Conservation (phyloP, 495 filamentous ascomycete genomes). For the Halenospora varia region DNA sequence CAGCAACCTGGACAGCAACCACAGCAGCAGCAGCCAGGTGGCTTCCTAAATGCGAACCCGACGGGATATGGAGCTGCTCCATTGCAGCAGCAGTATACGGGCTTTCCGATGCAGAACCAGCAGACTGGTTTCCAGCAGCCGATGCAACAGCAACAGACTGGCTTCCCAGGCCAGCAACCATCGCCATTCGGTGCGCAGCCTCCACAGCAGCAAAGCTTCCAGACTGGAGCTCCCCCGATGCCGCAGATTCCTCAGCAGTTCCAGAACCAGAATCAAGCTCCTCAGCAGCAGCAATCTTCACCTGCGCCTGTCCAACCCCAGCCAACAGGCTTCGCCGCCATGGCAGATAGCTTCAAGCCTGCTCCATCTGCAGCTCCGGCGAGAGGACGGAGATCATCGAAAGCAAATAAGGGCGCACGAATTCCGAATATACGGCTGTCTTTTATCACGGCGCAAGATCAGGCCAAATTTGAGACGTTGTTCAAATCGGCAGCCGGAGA, state of each 20-base stretch:
- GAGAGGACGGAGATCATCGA: conserved; percentile 37
- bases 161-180: conserved; percentile 35
- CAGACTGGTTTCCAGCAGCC: conserved; percentile 43
- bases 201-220: conserved; percentile 41
- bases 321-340: conserved; percentile 69
- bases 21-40: conserved; percentile 54
- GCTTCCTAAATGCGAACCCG: conserved; percentile 54
- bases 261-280: conserved; percentile 27
- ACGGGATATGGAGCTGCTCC: conserved; percentile 55
- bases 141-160: conserved; percentile 39
- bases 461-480: conserved; percentile 95
- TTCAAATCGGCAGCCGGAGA: conserved; percentile 95
- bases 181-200: conserved; percentile 35
- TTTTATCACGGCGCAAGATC: conserved; percentile 92
- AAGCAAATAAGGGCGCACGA: conserved; percentile 45
- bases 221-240: conserved; percentile 47
- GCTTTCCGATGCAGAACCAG: conserved; percentile 49
- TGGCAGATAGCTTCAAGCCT: conserved; percentile 80
- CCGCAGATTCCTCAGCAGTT: conserved; percentile 53
- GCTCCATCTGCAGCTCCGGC: conserved; percentile 51
- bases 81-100: conserved; percentile 60
- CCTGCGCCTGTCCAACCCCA: conserved; percentile 47
- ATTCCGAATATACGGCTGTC: conserved; percentile 96
- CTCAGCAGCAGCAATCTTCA: conserved; percentile 35
- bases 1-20: conserved; percentile 54